phyloP scores from a whole-genome alignment of 257 asterid genomes.

The Datura wrightii region DNA sequence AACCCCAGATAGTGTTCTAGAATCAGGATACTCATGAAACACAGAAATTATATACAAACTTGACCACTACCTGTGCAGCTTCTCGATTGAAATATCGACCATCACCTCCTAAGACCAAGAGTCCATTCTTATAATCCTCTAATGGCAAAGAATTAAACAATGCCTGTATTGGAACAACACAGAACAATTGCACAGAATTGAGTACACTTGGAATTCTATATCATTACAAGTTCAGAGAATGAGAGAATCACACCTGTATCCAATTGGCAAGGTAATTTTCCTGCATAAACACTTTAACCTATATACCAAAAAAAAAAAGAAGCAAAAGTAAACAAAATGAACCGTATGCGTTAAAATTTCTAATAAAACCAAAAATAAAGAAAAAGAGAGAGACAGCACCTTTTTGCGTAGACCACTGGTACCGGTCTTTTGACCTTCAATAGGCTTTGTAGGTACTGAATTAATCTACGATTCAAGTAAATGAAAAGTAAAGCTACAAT shows the following conservation, averaged over 20 bases:
- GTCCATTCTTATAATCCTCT: conserved; percentile 81
- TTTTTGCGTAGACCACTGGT: conserved; percentile 96
- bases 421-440: conserved; percentile 97
- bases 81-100: conserved; percentile 92
- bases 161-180: conserved; percentile 57
- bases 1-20: conserved; percentile 18
- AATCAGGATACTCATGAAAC: not conserved
- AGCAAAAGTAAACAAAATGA: conserved; percentile 29
- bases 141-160: conserved; percentile 82
- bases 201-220: conserved; percentile 28
- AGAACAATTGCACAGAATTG: conserved; percentile 26
- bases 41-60: not conserved
- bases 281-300: conserved; percentile 91
- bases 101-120: conserved; percentile 92
- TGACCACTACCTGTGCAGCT: conserved; percentile 81
- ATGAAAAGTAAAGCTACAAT: not conserved
- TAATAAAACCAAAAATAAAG: not conserved
- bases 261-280: conserved; percentile 93
- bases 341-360: not conserved
- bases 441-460: conserved; percentile 72
- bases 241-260: conserved; percentile 80
- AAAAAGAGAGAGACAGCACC: conserved; percentile 40
- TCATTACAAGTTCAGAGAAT: not conserved
- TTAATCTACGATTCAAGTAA: conserved; percentile 53
- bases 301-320: conserved; percentile 31